phyloP scores from a whole-genome alignment of 2,329 filamentous ascomycete genomes.

The Aspergillus versicolor region DNA sequence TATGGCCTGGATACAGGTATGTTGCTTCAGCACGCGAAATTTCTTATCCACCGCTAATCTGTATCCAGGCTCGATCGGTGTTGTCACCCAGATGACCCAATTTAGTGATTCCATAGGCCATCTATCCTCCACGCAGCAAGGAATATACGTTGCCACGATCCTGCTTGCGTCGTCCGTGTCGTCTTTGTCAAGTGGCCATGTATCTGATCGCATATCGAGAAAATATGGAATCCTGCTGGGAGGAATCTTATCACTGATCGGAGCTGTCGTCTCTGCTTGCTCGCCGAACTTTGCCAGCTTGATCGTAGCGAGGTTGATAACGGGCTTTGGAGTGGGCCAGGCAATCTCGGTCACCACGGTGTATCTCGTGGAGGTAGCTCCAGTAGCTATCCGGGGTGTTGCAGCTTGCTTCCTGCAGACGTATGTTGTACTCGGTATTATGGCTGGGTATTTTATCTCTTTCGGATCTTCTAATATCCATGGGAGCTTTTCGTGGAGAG shows the following conservation, averaged over 20 bases:
- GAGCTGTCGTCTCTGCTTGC: conserved; percentile 11
- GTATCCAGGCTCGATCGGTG: conserved; percentile 13
- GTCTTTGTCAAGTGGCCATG: conserved; percentile 12
- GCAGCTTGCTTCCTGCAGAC: conserved; percentile 16
- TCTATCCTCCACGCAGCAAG: conserved; percentile 14
- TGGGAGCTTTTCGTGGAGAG: conserved; percentile 9
- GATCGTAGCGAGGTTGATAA: conserved; percentile 14
- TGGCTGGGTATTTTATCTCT: conserved; percentile 15
- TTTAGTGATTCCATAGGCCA: conserved; percentile 12
- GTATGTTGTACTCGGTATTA: conserved; percentile 14
- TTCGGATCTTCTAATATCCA: conserved; percentile 13
- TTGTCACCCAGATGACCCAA: conserved; percentile 17
- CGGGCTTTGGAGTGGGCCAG: conserved; percentile 13
- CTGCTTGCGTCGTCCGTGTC: conserved; percentile 15
- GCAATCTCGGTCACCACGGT: conserved; percentile 17
- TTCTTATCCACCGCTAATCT: neutral
- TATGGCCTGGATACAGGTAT: conserved; percentile 17
- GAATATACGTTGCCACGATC: conserved; percentile 15
- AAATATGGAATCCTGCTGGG: conserved; percentile 15
- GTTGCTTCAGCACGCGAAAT: neutral
- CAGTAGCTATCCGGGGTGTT: conserved; percentile 11
- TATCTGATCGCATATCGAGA: conserved; percentile 16
- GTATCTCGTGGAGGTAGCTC: conserved; percentile 16
- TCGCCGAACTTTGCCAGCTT: conserved; percentile 14
- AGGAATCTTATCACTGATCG: conserved; percentile 10